A percentile compares a stretch with the other conserved stretches of the same genome.
Conservation (phyloP, 2,329 filamentous ascomycete species). For the Colletotrichum plurivorum region DNA sequence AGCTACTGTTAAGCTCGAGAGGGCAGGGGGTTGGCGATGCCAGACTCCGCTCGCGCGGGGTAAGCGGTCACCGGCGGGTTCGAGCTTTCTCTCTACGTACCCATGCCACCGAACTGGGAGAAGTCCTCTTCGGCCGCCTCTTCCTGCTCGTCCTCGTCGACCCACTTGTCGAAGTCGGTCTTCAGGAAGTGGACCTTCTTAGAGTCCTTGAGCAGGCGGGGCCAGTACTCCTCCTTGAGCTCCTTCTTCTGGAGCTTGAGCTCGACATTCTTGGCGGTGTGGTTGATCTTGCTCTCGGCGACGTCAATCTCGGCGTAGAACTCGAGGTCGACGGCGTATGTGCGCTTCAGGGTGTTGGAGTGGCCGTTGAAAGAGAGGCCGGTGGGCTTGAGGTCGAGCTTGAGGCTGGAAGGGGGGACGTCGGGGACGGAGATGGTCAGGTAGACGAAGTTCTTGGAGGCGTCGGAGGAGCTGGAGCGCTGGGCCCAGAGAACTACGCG, state of each 20-base stretch:
- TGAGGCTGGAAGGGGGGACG: conserved; percentile 80
- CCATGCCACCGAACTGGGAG: conserved; percentile 77
- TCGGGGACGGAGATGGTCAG: conserved; percentile 92
- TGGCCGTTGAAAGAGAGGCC: conserved; percentile 85
- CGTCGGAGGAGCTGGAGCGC: conserved; percentile 85
- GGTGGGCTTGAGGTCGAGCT: conserved; percentile 86
- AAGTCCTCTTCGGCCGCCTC: conserved; percentile 87
- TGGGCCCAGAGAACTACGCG: conserved; percentile 93
- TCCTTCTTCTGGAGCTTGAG: conserved; percentile 98
- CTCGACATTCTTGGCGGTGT: conserved; percentile 90
- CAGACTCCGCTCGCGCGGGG: conserved; percentile 8
- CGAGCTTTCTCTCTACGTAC: conserved; percentile 55
- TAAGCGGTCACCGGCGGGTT: conserved; percentile 14
- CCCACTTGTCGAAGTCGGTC: conserved; percentile 99
- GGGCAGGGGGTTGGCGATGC: neutral
- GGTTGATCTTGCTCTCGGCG: conserved; percentile 85
- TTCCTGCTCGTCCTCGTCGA: conserved; percentile 98
- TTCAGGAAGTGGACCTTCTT: conserved; percentile 96
- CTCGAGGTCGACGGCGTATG: conserved; percentile 88
- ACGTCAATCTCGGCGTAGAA: conserved; percentile 94
- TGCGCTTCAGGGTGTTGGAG: conserved; percentile 86
- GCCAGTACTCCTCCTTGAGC: conserved; percentile 94
- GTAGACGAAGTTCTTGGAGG: conserved; percentile 94
- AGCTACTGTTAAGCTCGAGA: conserved; percentile 14
- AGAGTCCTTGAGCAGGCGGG: conserved; percentile 89